Evolutionary conservation across 306 rosid genomes (phyloP), one percentile per base, ranked within the genome.

Genomic region (Casuarina equisetifolia): DNA sequence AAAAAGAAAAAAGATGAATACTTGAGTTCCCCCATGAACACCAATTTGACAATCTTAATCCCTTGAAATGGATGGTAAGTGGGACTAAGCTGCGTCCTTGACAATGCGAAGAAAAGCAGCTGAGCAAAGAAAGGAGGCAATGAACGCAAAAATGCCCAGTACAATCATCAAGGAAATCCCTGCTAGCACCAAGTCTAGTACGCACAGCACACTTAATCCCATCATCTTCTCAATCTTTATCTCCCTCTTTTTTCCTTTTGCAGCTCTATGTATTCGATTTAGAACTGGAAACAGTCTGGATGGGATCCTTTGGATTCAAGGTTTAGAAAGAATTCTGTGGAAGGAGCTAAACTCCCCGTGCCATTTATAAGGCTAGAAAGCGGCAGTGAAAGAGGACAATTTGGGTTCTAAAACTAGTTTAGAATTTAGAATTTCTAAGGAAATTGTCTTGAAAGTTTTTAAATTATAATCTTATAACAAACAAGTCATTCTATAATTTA

Each of bases 121-220:
- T 45, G 78, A 89, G 77, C 93, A 90, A 2, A 94, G 92, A 78
- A 94, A 79, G 54, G 93, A 83, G 51, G 97, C 85, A 17, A 87
- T 87, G 79, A 90, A 80, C 66, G 92, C 89, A 5, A 89, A 88
- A 54, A 92, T 73, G 6, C 77, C 83, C 43, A 88, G 74, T 13
- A 89, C 92, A 45, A 92, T 79, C 74, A 88, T 39, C 64, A 91
- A 82, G 57, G 98, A 94, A 74, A 88, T 4, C 6, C 88, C 93
- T 1, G 97, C 97, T 12, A 94, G 82, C n/a, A 79, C 17, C 79
- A 94, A 85, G 88, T 92, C 98, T 80, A 92, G 17, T 19, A 94
- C 6, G 52, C 90, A 25, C 79, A 79, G 90, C 78, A 88, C 36
- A 76, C 94, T 83, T 53, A 86, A 75, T 36, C 93, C 89, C 77